Conservation (phyloP, 805 yeast species). For the Wickerhamomyces mucosus region DNA sequence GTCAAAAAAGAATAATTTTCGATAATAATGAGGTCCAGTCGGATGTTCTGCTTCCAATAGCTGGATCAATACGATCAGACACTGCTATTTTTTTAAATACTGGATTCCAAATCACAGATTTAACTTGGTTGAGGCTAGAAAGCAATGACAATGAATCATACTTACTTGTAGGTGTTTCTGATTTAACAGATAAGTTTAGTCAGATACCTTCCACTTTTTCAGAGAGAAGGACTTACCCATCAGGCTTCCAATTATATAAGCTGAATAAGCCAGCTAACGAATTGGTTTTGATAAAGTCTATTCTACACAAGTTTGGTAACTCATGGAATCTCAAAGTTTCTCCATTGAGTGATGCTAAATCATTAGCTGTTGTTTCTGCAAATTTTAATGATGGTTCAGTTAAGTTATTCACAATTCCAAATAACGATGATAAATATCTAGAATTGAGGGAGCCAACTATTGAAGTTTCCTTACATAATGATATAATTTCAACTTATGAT, state of each 20-base stretch:
- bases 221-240: slow-evolving; percentile 18
- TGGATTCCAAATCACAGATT: slow-evolving; percentile 29
- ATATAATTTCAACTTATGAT: slow-evolving; percentile 36
- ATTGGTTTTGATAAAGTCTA: slow-evolving; percentile 22
- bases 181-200: slow-evolving; percentile 18
- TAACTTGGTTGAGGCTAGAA: slow-evolving; percentile 39
- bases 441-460: slow-evolving; percentile 19
- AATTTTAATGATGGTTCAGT: slow-evolving; percentile 49
- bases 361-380: slow-evolving; percentile 20
- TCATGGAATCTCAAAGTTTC: slow-evolving; percentile 31
- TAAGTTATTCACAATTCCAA: slow-evolving; percentile 30
- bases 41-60: too few species aligned
- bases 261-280: slow-evolving; percentile 22
- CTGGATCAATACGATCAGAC: too few species aligned
- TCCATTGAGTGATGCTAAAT: slow-evolving; percentile 35
- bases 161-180: slow-evolving; percentile 42
- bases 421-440: slow-evolving; percentile 5
- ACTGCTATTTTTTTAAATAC: neutral
- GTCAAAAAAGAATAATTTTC: too few species aligned
- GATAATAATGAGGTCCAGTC: too few species aligned
- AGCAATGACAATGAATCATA: slow-evolving; percentile 24
- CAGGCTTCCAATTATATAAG: slow-evolving; percentile 38
- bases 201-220: neutral
- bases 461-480: slow-evolving; percentile 18
- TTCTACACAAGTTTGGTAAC: slow-evolving; percentile 36